Conservation (phyloP, 805 yeast genomes). For the Hanseniaspora occidentalis region DNA sequence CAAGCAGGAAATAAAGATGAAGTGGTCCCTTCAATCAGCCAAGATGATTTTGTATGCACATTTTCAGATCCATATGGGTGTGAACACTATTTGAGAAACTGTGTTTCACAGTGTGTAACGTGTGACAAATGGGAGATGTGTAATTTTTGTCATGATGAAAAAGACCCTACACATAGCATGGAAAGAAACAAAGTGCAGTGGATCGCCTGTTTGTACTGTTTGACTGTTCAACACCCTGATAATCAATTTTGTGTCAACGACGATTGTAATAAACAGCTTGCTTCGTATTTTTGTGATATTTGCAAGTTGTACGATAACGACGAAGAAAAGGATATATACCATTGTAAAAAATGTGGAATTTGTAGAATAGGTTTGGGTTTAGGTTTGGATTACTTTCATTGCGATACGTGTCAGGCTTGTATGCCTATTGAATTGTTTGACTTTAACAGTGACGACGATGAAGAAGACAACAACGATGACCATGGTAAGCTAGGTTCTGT, state of each 20-base stretch:
- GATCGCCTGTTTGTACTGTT: conserved; percentile 73
- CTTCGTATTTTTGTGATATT: conserved; percentile 62
- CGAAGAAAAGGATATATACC: conserved; percentile 69
- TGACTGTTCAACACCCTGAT: conserved; percentile 56
- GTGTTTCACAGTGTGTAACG: conserved; percentile 69
- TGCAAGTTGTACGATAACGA: conserved; percentile 83
- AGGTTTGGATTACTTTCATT: conserved; percentile 83
- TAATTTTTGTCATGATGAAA: conserved; percentile 75
- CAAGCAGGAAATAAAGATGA: too few species aligned
- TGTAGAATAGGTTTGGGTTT: conserved; percentile 83
- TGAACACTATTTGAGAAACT: conserved; percentile 67
- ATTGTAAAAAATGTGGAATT: conserved; percentile 86
- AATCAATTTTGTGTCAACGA: conserved; percentile 41
- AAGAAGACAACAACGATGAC: too few species aligned
- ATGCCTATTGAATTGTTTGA: conserved; percentile 65
- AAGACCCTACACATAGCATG: conserved; percentile 40
- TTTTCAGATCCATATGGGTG: conserved; percentile 52
- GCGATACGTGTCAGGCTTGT: conserved; percentile 82
- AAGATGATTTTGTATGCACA: conserved; percentile 25
- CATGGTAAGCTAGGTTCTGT: too few species aligned
- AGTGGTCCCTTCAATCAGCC: conserved; percentile 9
- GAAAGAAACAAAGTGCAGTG: conserved; percentile 47
- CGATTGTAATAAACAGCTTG: conserved; percentile 53
- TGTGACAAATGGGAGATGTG: conserved; percentile 73
- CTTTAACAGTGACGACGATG: conserved; percentile 11